A percentile compares a stretch with the other conserved stretches of the same genome.
Evolutionary conservation across 2,329 filamentous ascomycete species (phyloP).

Genomic region (Colletotrichum nymphaeae): DNA sequence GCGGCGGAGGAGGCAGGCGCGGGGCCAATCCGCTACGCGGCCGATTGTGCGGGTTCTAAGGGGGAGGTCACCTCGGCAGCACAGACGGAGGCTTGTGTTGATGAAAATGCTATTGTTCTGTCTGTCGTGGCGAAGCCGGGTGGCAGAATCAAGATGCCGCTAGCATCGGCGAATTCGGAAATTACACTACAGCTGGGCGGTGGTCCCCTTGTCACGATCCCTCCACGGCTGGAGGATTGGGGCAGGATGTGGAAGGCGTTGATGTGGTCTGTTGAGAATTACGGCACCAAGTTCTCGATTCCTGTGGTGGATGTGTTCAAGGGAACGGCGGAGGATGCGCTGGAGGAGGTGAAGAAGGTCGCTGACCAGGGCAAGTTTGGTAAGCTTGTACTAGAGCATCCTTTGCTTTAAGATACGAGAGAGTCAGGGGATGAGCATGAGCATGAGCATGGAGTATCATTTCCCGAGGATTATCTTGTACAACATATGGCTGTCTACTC

Average conservation of each 20-base stretch:
- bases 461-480: too few relatives aligned
- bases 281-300: background rate
- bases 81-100: constrained; percentile 11
- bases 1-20: constrained; percentile 2
- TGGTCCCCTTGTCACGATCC: background rate
- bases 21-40: constrained; percentile 21
- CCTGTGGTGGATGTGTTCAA: background rate
- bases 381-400: constrained; percentile 2
- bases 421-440: too few relatives aligned
- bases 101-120: background rate
- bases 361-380: constrained; percentile 13
- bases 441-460: too few relatives aligned
- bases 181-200: background rate
- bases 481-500: too few relatives aligned
- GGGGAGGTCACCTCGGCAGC: background rate
- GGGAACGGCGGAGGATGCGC: background rate
- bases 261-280: background rate
- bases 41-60: constrained; percentile 10
- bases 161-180: background rate
- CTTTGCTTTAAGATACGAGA: background rate
- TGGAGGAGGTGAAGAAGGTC: background rate
- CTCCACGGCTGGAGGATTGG: background rate
- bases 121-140: background rate
- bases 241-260: background rate
- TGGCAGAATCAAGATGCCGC: background rate